Evolutionary conservation across 306 rosid genomes (phyloP), one percentile per base, ranked within the genome.

Genomic region (Malus sieversii): DNA sequence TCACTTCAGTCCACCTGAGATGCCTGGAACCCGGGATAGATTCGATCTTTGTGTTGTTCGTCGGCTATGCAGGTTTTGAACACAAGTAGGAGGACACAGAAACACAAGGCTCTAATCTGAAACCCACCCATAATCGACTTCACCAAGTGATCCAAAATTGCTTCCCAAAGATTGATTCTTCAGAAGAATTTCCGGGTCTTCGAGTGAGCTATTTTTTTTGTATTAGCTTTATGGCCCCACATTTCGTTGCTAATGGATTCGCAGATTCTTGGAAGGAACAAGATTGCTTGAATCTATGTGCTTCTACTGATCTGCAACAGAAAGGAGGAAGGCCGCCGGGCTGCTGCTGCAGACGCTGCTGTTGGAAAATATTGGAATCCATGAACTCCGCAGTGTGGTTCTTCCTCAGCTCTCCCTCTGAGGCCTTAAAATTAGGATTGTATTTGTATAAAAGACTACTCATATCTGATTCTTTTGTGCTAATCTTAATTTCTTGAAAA

Each of bases 1-100:
- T 74, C 58, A 35, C 38, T 44, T 78, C 75, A 51, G 4, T 53
- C 44, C 73, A 63, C 66, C 80, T 75, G 76, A 27, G 87, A 81
- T 40, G 82, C 70, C 33, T 66, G 69, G 73, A 84, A 84, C 23
- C 83, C 87, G 11, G 85, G 87, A 33, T 29, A 33, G 42, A 84
- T 81, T 68, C 69, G 66, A 32, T 40, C 67, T 5, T 62, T 57
- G 13, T 66, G 73, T 42, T 77, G 87, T 71, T 38, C 27, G 45
- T 42, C 61, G 75, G 77, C 84, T 44, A 44, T 25, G 48, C 78
- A 77, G 19, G 81, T 45, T 77, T 59, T 71, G 42, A 72, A 33
- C 59, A 67, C 18, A 25, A 77, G 59, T 13, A 66, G 29, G 29
- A 66, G 66, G 33, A 66, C 70, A 57, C 35, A 76, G 51, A 79